Evolutionary conservation across 306 rosid genomes (phyloP).

Genomic region (Sphenostylis stenocarpa): DNA sequence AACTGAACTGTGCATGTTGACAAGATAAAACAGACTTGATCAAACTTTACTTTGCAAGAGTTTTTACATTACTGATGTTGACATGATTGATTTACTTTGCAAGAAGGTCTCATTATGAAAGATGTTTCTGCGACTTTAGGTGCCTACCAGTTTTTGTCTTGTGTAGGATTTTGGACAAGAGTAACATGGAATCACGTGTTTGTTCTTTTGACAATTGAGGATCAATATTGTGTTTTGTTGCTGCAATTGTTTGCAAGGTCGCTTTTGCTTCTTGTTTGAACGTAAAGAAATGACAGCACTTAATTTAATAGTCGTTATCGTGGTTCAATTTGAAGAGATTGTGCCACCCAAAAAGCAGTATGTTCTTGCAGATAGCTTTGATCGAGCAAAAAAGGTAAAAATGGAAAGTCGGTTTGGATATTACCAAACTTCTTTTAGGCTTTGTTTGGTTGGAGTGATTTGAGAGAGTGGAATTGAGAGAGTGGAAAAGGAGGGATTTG

Average conservation of each 20-base stretch:
- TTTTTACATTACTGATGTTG: not conserved
- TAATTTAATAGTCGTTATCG: not conserved
- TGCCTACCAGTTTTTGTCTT: constrained; percentile 13
- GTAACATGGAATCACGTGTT: constrained; percentile 71
- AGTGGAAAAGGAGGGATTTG: too few species aligned
- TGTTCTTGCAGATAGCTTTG: not conserved
- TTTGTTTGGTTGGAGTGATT: too few species aligned
- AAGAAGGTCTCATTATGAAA: not conserved
- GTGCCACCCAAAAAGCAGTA: not conserved
- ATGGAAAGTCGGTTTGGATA: not conserved
- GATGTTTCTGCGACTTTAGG: not conserved
- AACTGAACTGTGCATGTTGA: not conserved
- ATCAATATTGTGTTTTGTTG: constrained; percentile 31
- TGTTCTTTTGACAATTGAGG: constrained; percentile 41
- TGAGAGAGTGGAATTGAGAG: too few species aligned
- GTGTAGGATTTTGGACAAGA: constrained; percentile 28
- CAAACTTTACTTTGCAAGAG: not conserved
- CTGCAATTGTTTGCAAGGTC: not conserved
- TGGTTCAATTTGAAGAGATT: not conserved
- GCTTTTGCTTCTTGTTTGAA: constrained; percentile 8
- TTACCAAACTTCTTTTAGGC: too few species aligned
- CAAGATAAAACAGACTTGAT: not conserved
- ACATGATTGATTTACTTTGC: not conserved
- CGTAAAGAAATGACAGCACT: not conserved
- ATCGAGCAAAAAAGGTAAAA: not conserved